A percentile compares a stretch with the other conserved stretches of the same genome.
Evolutionary conservation across 1,284 basidiomycete species (phyloP).

Genomic region (Singerocomus inundabilis): DNA sequence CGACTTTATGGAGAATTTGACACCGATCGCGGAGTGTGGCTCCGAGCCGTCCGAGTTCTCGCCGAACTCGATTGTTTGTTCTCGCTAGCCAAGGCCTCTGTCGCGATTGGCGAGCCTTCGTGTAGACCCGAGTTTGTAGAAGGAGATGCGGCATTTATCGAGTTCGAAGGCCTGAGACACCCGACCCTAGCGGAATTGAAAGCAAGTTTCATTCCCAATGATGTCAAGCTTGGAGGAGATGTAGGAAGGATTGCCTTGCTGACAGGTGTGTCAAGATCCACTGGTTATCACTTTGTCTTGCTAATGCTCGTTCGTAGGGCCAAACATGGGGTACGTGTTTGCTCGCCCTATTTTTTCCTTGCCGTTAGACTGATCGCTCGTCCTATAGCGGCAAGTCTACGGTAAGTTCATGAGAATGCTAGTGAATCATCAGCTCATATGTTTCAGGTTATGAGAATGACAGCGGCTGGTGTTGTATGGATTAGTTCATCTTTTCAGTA

Average conservation of each 20-base stretch:
- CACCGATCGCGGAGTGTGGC: constrained; percentile 76
- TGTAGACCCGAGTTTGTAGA: constrained; percentile 91
- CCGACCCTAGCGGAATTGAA: constrained; percentile 73
- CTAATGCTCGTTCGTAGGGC: constrained; percentile 46
- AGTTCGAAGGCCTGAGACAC: constrained; percentile 84
- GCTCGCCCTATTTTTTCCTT: neutral
- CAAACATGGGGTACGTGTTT: constrained; percentile 81
- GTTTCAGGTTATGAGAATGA: constrained; percentile 85
- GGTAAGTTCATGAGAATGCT: constrained; percentile 38
- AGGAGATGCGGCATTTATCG: constrained; percentile 72
- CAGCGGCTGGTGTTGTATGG: constrained; percentile 83
- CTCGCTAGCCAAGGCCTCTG: constrained; percentile 88
- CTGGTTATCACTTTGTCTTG: neutral
- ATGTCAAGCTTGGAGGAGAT: constrained; percentile 82
- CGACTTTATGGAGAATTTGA: constrained; percentile 87
- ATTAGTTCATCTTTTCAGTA: neutral
- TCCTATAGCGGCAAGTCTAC: constrained; percentile 77
- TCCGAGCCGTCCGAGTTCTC: constrained; percentile 73
- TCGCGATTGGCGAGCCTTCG: constrained; percentile 87
- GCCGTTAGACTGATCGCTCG: neutral
- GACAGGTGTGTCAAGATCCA: constrained; percentile 60
- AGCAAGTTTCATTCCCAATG: constrained; percentile 90
- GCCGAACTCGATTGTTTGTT: constrained; percentile 93
- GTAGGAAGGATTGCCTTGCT: constrained; percentile 82
- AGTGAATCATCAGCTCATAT: constrained; percentile 5